Evolutionary conservation across 2,329 filamentous ascomycete genomes (phyloP), one percentile per base, ranked within the genome.

Genomic region (Colletotrichum musicola): DNA sequence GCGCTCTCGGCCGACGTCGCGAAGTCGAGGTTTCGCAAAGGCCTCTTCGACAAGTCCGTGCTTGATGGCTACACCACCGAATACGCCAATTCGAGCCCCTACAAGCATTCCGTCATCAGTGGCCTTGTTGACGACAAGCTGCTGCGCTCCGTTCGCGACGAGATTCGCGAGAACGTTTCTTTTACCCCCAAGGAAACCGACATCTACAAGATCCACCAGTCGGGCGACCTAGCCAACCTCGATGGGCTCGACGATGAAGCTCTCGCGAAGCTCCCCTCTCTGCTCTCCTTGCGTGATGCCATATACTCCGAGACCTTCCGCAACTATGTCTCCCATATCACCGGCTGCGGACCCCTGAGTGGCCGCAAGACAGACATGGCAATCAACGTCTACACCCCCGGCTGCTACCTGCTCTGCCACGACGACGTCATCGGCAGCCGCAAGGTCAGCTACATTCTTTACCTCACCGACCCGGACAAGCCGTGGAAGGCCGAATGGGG

Each of bases 141-240:
- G 18, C 89, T 99, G 54, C 95, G 95, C 75, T 86, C 89, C 63
- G 96, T 99, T 68, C 94, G 96, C 77, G 83, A 88, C 76, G 96
- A 99, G 83, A 95, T 98, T 80, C 91, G 92, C 80, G 87, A 92
- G 73, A 95, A 97, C 77, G 93, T 99, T 73, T 91, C 93, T 73
- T 99, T 99, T 83, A 98, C 96, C 13, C 95, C 95, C 74, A 99
- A 99, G 81, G 96, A 99, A 81, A 99, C 96, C 55, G 96, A 99
- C 80, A 99, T 99, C 75, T 99, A 99, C 88, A 97, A 97, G 82
- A 98, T 99, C 77, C 95, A 98, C 86, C 96, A 99, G 84, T 98
- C 95, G 4, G 96, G 96, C 72, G 96, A 99, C 79, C 88, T 99
- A 40, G 96, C 96, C 54, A 99, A 99, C 81, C 89, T 99, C 67